A percentile compares a stretch with the other conserved stretches of the same genome.
Evolutionary conservation across 2,329 filamentous ascomycete genomes (phyloP).

Genomic region (Aspergillus brasiliensis): DNA sequence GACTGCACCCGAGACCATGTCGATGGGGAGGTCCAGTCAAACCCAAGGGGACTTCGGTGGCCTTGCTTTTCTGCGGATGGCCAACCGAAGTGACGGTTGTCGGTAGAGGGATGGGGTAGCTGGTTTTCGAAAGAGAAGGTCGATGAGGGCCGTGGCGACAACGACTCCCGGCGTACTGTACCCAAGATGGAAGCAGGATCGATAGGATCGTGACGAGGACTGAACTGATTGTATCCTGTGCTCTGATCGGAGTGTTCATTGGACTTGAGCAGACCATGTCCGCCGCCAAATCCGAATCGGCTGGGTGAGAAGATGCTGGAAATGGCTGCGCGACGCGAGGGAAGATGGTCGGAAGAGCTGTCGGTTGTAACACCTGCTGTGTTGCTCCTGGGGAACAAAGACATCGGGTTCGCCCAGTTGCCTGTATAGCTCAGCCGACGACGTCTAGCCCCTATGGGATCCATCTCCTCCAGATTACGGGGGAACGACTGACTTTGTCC

Average conservation of each 20-base stretch:
- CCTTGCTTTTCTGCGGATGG: slow-evolving; percentile 56
- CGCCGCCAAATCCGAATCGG: slow-evolving; percentile 40
- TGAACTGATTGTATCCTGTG: slow-evolving; percentile 51
- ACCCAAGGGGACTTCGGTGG: slow-evolving; percentile 56
- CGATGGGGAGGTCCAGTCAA: slow-evolving; percentile 56
- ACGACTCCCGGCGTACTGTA: slow-evolving; percentile 44
- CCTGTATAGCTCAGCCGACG: slow-evolving; percentile 61
- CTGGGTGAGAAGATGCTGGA: slow-evolving; percentile 48
- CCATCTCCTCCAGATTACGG: slow-evolving; percentile 54
- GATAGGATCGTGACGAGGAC: slow-evolving; percentile 49
- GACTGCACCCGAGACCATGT: slow-evolving; percentile 78
- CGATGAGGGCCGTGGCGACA: slow-evolving; percentile 53
- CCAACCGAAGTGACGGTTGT: slow-evolving; percentile 75
- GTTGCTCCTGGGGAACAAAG: slow-evolving; percentile 49
- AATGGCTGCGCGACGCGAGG: slow-evolving; percentile 44
- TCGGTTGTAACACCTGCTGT: slow-evolving; percentile 45
- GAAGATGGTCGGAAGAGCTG: slow-evolving; percentile 43
- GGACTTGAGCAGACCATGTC: slow-evolving; percentile 30
- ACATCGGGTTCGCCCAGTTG: slow-evolving; percentile 56
- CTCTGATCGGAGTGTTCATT: slow-evolving; percentile 37
- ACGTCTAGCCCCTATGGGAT: slow-evolving; percentile 52
- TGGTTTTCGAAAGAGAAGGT: slow-evolving; percentile 58
- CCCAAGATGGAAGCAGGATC: slow-evolving; percentile 49
- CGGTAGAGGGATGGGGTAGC: slow-evolving; percentile 75
- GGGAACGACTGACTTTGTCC: slow-evolving; percentile 67